Base-by-base conservation (phyloP, 805 yeast genomes). In the Ogataea neopini region DNA sequence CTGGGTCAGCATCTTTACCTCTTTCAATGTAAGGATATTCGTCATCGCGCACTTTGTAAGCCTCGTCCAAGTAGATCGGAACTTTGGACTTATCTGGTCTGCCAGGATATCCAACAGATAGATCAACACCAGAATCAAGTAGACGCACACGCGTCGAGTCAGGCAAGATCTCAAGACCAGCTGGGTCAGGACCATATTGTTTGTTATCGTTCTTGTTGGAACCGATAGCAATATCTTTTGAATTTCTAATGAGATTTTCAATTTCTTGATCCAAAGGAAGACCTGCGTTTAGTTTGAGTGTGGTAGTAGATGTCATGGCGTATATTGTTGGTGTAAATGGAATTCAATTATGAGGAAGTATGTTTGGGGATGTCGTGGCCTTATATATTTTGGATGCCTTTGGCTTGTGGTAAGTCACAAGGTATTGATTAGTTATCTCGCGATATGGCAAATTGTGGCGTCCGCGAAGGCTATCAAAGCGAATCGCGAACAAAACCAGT, bases 21-120 rank as follows among this genome's bases (percentile, higher is more conserved):
- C 43, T 25, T n/a, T 40, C 43, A 14, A 40, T 22, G 50, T 65
- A 72, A 19, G 64, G 66, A 28, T 51, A 55, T 18, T 58, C 68
- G 49, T 64, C 60, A 44, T 63, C 58, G 53, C 75, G 66, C 29
- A 69, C 65, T 7, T 53, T 61, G 18, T 47, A 52, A 9, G 73
- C 75, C 40, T 72, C 75, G 45, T 73, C 76, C 11, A 70, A 51
- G 53, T 58, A 73, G 25, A 60, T 55, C 4, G 75, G 74, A 29
- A 71, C 58, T 33, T 61, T 49, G 2, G 58, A 49, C 35, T 49
- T 53, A 14, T 19, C 28, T 3, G 43, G 43, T 40, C 43, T 40
- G 18, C 22, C 43, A 3, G 76, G 75, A 49, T 72, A 72, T 15
- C 76, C 76, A 19, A 61, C 38, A 2, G 66, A 53, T 7, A 68